Base-by-base conservation (phyloP, 2,329 filamentous ascomycete species). In the Xylariaceae sp. region DNA sequence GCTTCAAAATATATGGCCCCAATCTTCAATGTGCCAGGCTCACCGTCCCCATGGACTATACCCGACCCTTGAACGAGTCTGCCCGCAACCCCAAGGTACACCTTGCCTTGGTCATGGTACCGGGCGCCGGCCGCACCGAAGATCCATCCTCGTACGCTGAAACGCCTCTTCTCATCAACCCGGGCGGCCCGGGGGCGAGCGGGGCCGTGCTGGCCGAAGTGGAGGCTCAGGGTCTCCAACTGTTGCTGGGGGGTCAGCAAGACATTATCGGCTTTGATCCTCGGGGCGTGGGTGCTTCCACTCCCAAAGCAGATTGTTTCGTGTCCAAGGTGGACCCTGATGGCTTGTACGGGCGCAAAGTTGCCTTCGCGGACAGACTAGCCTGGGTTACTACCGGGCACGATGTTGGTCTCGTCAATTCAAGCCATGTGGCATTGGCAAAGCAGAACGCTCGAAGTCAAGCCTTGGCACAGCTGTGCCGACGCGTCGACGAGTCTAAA, bases 251-350 rank as follows among this genome's bases (percentile, higher is more conserved):
- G 24, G 35, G 42, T 1, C 60, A 67, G 28, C 60, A 63, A 44
- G 66, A 71, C 42, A 51, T 73, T 14, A 60, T 74, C 33, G 65
- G 68, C 2, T 73, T 72, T 36, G 70, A 73, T 46, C 70, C 70
- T 1, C 61, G 70, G 13, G 69, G 69, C 34, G 56, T 66, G 29
- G 62, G 61, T 9, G 60, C 55, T 30, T 67, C 64, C 2, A 61
- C 57, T 0, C 67, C 67, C 1, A 44, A 45, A 15, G 61, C 63
- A 12, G 60, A 67, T 44, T 70, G 67, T 45, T 69, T 64, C 36
- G 50, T 38, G 4, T 47, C 50, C 2, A 23, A 47, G 28, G 50
- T 54, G 36, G 39, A 45, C 34, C 24, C 52, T 26, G 15, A 41
- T 28, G 40, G 50, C 8, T 26, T 56, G n/a, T 47, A 47, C 12